Percentiles rank a stretch among this genome's conserved stretches.
Conservation (phyloP, 2,329 filamentous ascomycete species). For the Sphaceloma murrayae region DNA sequence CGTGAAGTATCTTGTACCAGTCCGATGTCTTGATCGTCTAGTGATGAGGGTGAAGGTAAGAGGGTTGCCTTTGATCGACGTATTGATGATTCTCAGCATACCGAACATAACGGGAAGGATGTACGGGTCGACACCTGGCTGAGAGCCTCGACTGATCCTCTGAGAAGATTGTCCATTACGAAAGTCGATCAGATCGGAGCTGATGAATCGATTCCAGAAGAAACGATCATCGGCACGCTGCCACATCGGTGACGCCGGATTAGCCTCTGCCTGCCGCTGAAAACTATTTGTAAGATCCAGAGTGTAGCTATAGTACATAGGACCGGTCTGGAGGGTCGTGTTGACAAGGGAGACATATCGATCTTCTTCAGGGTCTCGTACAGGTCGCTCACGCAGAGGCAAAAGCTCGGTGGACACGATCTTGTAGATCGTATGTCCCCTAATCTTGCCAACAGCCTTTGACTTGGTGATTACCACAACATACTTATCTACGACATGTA, state of each 20-base stretch:
- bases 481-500: slow-evolving; percentile 67
- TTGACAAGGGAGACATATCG: slow-evolving; percentile 77
- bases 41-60: slow-evolving; percentile 84
- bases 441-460: slow-evolving; percentile 78
- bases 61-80: slow-evolving; percentile 72
- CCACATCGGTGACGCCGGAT: slow-evolving; percentile 70
- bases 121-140: slow-evolving; percentile 75
- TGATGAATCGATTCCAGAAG: slow-evolving; percentile 95
- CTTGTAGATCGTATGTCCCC: slow-evolving; percentile 95
- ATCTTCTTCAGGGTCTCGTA: slow-evolving; percentile 91
- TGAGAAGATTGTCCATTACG: slow-evolving; percentile 51
- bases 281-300: slow-evolving; percentile 95
- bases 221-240: slow-evolving; percentile 90
- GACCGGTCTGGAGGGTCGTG: slow-evolving; percentile 67
- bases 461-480: slow-evolving; percentile 93
- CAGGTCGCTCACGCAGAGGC: slow-evolving; percentile 80
- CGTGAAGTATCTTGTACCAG: slow-evolving; percentile 89
- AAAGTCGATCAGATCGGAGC: slow-evolving; percentile 85
- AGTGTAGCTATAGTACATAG: slow-evolving; percentile 98
- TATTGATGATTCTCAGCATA: slow-evolving; percentile 84
- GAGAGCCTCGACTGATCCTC: slow-evolving; percentile 56
- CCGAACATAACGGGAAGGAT: slow-evolving; percentile 94
- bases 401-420: slow-evolving; percentile 85
- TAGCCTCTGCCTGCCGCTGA: slow-evolving; percentile 76
- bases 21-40: slow-evolving; percentile 75